phyloP scores from a whole-genome alignment of 2,329 filamentous ascomycete species.

The Curvularia eragrostidis region DNA sequence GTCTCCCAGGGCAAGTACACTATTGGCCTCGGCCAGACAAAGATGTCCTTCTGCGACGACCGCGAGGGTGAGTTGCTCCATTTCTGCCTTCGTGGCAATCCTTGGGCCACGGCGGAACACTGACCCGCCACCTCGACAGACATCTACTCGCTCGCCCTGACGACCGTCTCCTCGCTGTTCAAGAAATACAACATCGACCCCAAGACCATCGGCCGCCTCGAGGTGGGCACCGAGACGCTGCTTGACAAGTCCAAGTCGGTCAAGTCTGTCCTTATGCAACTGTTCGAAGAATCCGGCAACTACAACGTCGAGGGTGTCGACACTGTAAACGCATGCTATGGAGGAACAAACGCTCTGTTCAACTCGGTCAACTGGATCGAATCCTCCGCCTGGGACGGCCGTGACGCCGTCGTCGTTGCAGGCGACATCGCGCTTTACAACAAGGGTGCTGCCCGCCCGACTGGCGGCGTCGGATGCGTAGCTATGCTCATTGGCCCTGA shows the following conservation, averaged over 20 bases:
- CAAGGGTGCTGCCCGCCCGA: slow-evolving; percentile 61
- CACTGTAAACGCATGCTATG: slow-evolving; percentile 62
- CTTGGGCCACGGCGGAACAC: slow-evolving; percentile 1
- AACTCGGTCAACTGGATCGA: slow-evolving; percentile 63
- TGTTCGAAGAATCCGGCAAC: slow-evolving; percentile 60
- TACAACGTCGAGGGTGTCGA: slow-evolving; percentile 62
- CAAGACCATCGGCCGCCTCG: slow-evolving; percentile 59
- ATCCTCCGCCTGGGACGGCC: slow-evolving; percentile 61
- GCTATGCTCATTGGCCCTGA: slow-evolving; percentile 62
- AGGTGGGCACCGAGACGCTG: slow-evolving; percentile 62
- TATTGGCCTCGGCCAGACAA: slow-evolving; percentile 62
- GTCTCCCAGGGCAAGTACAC: slow-evolving; percentile 61
- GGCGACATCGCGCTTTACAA: slow-evolving; percentile 63
- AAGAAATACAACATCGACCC: slow-evolving; percentile 61
- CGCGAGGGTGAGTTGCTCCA: slow-evolving; percentile 54
- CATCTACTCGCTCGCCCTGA: slow-evolving; percentile 62
- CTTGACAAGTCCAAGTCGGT: slow-evolving; percentile 64
- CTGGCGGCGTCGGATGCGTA: slow-evolving; percentile 61
- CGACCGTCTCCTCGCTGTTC: slow-evolving; percentile 59
- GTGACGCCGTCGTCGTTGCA: slow-evolving; percentile 60
- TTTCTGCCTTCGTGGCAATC: neutral
- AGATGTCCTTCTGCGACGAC: slow-evolving; percentile 64
- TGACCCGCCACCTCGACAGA: slow-evolving; percentile 46
- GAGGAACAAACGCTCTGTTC: slow-evolving; percentile 62
- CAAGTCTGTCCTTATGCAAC: slow-evolving; percentile 62